phyloP scores from a whole-genome alignment of 306 rosid species.

The Lathyrus oleraceus region DNA sequence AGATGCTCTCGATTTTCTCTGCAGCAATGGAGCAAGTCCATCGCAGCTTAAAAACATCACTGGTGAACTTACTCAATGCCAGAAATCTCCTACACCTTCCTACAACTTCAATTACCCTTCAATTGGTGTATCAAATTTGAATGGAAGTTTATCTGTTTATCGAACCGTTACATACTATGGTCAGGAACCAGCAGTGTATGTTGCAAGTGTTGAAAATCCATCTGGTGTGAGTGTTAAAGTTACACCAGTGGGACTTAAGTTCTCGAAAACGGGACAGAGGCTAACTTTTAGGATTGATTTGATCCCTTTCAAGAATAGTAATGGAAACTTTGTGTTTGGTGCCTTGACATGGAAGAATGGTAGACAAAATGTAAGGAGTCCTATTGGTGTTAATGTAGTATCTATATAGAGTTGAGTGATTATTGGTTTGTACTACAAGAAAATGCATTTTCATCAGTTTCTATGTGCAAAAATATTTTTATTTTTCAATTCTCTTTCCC shows the following conservation, averaged over 20 bases:
- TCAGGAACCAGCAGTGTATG: conserved; percentile 44
- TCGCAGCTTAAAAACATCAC: conserved; percentile 63
- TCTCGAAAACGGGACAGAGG: conserved; percentile 45
- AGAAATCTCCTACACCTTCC: conserved; percentile 46
- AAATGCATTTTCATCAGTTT: not conserved
- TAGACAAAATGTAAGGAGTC: conserved; percentile 60
- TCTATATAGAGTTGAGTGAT: conserved; percentile 34
- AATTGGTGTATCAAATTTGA: conserved; percentile 66
- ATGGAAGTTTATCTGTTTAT: conserved; percentile 60
- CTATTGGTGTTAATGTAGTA: conserved; percentile 56
- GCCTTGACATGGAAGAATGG: conserved; percentile 69
- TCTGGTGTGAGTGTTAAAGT: conserved; percentile 52
- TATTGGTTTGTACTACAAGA: not conserved
- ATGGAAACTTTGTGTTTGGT: conserved; percentile 73
- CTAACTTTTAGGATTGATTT: conserved; percentile 51
- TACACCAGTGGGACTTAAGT: conserved; percentile 43
- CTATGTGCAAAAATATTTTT: not conserved
- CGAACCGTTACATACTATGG: conserved; percentile 62
- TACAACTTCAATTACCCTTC: conserved; percentile 75
- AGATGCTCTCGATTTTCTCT: conserved; percentile 62
- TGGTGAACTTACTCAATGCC: conserved; percentile 43
- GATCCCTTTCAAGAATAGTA: conserved; percentile 48
- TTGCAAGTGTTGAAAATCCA: conserved; percentile 53
- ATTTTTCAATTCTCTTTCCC: no score
- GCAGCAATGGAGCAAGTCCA: conserved; percentile 58